These are phyloP conservation scores for Neospermospora avenae DNA, from an alignment of 2,329 filamentous ascomycete genomes.

Conservation along the genomic window DNA sequence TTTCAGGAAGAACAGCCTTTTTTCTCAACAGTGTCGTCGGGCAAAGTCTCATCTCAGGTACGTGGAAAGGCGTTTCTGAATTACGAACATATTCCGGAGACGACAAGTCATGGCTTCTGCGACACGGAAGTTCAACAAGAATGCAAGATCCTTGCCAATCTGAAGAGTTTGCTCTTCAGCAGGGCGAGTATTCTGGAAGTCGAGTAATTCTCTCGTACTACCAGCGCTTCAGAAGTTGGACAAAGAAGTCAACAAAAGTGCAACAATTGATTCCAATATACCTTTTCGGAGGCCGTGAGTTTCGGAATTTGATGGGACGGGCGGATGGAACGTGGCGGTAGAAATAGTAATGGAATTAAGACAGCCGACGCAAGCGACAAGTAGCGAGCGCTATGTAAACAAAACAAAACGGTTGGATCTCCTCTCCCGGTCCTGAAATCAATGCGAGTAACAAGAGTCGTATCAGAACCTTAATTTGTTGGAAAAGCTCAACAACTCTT, in stretches of 20 bases:
- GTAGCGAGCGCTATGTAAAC: no score
- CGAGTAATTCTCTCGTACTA: neutral
- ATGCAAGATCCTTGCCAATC: neutral
- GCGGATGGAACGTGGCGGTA: no score
- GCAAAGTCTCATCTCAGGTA: neutral
- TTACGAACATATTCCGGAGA: neutral
- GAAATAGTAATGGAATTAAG: no score
- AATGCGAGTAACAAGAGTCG: no score
- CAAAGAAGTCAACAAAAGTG: neutral
- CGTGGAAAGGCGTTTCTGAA: neutral
- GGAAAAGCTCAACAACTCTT: no score
- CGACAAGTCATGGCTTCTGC: neutral
- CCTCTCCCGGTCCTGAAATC: no score
- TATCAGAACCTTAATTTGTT: no score
- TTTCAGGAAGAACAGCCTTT: neutral
- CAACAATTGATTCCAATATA: neutral
- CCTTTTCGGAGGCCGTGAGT: neutral
- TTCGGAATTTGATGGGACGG: no score
- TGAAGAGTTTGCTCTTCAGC: neutral
- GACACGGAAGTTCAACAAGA: neutral
- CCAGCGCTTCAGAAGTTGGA: neutral
- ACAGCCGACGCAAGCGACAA: no score
- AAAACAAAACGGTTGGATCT: no score
- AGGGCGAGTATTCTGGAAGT: neutral
- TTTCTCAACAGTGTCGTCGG: constrained; percentile 3